phyloP scores from a whole-genome alignment of 345 rosid genomes.

The Leavenworthia alabamica region DNA sequence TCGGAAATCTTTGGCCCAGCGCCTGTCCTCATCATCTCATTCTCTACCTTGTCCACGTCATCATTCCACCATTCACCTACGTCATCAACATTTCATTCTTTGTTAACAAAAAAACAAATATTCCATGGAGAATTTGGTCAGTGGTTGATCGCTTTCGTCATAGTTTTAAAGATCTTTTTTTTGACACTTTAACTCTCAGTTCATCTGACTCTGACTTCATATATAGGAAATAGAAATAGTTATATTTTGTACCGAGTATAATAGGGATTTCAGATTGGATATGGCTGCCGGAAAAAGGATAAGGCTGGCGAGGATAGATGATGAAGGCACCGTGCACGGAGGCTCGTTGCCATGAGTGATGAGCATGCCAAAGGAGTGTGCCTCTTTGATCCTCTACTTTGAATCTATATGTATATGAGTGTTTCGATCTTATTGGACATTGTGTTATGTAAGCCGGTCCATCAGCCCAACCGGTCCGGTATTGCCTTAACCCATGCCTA shows the following conservation, averaged over 20 bases:
- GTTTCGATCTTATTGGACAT: conserved; percentile 52
- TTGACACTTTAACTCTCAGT: background rate
- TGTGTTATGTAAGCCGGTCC: conserved; percentile 67
- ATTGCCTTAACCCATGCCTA: conserved; percentile 67
- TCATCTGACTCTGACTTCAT: background rate
- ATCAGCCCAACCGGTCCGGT: conserved; percentile 60
- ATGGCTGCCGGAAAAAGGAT: conserved; percentile 39
- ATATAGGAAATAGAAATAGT: background rate
- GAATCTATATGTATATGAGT: conserved; percentile 51
- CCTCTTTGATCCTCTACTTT: conserved; percentile 49
- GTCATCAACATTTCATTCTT: background rate
- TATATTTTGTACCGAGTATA: conserved; percentile 39
- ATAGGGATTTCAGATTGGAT: conserved; percentile 51
- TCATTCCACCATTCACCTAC: conserved; percentile 71
- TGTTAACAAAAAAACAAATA: background rate
- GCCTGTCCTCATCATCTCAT: conserved; percentile 40
- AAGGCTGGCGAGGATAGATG: conserved; percentile 47
- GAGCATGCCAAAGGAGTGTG: conserved; percentile 63
- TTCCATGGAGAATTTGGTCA: background rate
- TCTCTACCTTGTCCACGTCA: conserved; percentile 47
- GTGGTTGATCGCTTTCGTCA: background rate
- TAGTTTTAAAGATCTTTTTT: background rate
- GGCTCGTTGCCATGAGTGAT: conserved; percentile 61
- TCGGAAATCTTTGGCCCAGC: conserved; percentile 42
- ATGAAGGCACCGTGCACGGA: conserved; percentile 58